Evolutionary conservation across 2,329 filamentous ascomycete genomes (phyloP), one percentile per base, ranked within the genome.

Genomic region (Sarocladium oryzae): DNA sequence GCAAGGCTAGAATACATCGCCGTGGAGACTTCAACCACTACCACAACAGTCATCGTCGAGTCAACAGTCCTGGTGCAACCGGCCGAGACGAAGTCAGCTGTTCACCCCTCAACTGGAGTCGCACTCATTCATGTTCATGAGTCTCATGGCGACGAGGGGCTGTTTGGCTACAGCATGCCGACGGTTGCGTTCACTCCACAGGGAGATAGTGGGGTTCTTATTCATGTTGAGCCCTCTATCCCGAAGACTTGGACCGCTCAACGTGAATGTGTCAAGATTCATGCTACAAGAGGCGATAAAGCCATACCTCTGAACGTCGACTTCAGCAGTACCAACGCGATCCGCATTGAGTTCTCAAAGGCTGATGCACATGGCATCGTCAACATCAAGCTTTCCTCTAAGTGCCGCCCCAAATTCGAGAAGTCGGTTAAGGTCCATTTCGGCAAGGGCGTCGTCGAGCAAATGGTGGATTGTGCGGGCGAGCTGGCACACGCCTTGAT

Each of bases 401-500:
- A 72, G 13, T 78, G 74, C 51, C 78, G 77, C 54, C 82, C 82
- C 21, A 78, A 74, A 62, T 72, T 84, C 55, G 79, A 79, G 58
- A 80, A 84, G 65, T 77, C 76, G 0, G 79, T 84, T 61, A 73
- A 75, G 35, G 66, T 85, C 26, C 76, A 83, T 61, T 82, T 85
- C 62, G 78, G 79, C 43, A 74, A 67, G 60, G 67, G 72, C 20
- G 63, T 71, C 15, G 61, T 78, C 37, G 68, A 66, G 11, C 70
- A 72, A 35, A 71, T 69, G 13, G 55, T 76, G 5, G 73, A 76
- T 51, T 68, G 66, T 7, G 72, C 26, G 4, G 28, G 43, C 4
- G 43, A 48, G 43, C 63, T 77, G 3, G 67, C 71, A 13, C 68
- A 71, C 37, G 69, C 68, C 37, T 60, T 77, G 7, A 67, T 66